Base-by-base conservation (phyloP, 805 yeast genomes). In the Sungouiella blattae region DNA sequence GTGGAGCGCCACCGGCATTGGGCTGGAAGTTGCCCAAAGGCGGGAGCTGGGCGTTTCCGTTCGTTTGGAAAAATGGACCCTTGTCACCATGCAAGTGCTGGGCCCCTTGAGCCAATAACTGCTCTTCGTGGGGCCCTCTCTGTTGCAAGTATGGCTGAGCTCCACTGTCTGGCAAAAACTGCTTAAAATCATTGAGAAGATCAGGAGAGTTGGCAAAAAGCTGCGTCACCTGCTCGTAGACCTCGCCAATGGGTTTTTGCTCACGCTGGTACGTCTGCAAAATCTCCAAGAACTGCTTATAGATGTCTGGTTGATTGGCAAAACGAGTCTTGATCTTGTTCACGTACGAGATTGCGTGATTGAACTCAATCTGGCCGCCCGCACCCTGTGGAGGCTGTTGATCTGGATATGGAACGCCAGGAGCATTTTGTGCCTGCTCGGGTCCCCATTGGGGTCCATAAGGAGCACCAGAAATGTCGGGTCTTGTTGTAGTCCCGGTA, bases 241-340 rank as follows among this genome's bases (percentile, higher is more conserved):
- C 98, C 54, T 93, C 98, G 33, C 87, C 82, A 35, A 93, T 93
- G 31, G 96, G 96, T 54, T 87, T 84, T 55, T 88, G 95, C 55
- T 91, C 98, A 45, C 95, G 79, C 66, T 93, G 98, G 57, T 91
- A 93, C 30, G 97, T 91, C 60, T 93, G 98, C 49, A 93, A 68
- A 39, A 91, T 93, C 58, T 93, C 98, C 61, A 94, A 69, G 50
- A 93, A 93, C 50, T 82, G 88, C 63, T 93, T 93, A 69, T 93
- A 93, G 39, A 89, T 87, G 52, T 91, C 97, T 1, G 98, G 98
- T 59, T 89, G 95, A 52, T 80, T 77, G 14, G 95, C 84, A 59
- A 88, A 93, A 43, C 98, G 76, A 37, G 88, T 89, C 59, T 94
- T 94, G 56, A 93, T 93, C 63, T 89, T 88, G 67, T 93, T 93